These are phyloP conservation scores for Taxillus chinensis DNA, from an alignment of 164 flowering plant genomes.

Conservation along the genomic window DNA sequence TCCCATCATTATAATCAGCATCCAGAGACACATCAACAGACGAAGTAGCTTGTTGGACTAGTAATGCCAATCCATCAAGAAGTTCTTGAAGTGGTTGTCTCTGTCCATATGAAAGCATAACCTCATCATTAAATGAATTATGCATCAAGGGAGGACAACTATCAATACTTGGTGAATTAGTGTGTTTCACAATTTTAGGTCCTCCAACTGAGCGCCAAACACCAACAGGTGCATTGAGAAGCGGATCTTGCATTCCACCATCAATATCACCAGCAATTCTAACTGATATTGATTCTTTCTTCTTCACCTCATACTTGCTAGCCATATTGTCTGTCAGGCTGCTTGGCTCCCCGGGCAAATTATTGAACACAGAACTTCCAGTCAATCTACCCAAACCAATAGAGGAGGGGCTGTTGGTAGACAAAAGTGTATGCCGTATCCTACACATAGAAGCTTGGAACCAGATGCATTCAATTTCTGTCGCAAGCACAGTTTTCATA, in stretches of 20 bases:
- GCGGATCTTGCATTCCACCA: slow-evolving; percentile 62
- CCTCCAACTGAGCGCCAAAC: slow-evolving; percentile 96
- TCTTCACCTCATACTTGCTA: slow-evolving; percentile 53
- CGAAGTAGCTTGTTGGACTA: slow-evolving; percentile 94
- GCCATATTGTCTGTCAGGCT: slow-evolving; percentile 33
- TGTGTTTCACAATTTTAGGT: slow-evolving; percentile 56
- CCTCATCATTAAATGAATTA: slow-evolving; percentile 57
- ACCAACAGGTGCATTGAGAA: slow-evolving; percentile 69
- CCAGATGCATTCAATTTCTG: slow-evolving; percentile 68
- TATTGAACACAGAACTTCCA: slow-evolving; percentile 32
- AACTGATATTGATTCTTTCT: slow-evolving; percentile 63
- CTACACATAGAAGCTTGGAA: slow-evolving; percentile 92
- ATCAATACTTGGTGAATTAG: slow-evolving; percentile 46
- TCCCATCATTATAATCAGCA: slow-evolving; percentile 77
- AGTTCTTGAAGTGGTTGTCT: slow-evolving; percentile 86
- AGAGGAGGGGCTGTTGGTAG: slow-evolving; percentile 28
- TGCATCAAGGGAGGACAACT: slow-evolving; percentile 35
- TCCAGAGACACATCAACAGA: slow-evolving; percentile 88
- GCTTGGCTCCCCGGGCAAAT: slow-evolving; percentile 42
- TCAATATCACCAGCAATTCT: slow-evolving; percentile 87
- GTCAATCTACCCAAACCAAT: slow-evolving; percentile 23
- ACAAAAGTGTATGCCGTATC: slow-evolving; percentile 56
- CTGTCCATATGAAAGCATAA: slow-evolving; percentile 48
- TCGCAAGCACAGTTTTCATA: slow-evolving; percentile 57
- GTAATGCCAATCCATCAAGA: slow-evolving; percentile 76